A percentile compares a stretch with the other conserved stretches of the same genome.
Conservation (phyloP, 2,329 filamentous ascomycete genomes). For the Tolypocladium paradoxum region DNA sequence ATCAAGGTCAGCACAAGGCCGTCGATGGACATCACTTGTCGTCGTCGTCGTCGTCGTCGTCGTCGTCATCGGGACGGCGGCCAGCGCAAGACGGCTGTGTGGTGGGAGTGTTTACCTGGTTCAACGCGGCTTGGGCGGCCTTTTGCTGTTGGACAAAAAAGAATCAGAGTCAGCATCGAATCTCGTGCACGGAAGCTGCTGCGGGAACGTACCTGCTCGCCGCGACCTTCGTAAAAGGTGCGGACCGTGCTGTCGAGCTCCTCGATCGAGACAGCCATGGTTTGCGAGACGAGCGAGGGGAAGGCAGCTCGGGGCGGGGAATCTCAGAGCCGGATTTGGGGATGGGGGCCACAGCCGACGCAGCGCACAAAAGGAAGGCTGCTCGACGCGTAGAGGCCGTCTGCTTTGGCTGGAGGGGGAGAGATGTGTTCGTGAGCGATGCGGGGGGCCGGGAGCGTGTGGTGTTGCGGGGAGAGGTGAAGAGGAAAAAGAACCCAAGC, state of each 20-base stretch:
- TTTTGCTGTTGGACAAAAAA: constrained; percentile 62
- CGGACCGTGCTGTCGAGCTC: constrained; percentile 96
- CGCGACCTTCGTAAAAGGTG: constrained; percentile 94
- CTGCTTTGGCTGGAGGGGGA: background rate
- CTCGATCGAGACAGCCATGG: constrained; percentile 65
- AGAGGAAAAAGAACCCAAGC: background rate
- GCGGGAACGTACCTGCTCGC: constrained; percentile 64
- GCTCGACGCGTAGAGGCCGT: constrained; percentile 12
- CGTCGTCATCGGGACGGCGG: background rate
- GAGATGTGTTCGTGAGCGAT: background rate
- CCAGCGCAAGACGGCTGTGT: background rate
- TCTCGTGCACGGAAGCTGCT: background rate
- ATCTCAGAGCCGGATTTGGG: constrained; percentile 9
- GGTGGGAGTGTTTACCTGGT: constrained; percentile 56
- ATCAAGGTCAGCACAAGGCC: constrained; percentile 8
- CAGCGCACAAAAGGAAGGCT: constrained; percentile 13
- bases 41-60: background rate
- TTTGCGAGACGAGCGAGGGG: constrained; percentile 23
- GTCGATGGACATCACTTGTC: background rate
- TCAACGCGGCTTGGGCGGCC: constrained; percentile 82
- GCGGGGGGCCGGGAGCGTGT: background rate
- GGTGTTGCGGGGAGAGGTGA: background rate
- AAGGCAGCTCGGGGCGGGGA: constrained; percentile 17
- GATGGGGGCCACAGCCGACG: constrained; percentile 11
- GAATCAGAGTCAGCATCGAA: constrained; percentile 26